These are phyloP conservation scores for Aspergillus ruber DNA, from an alignment of 2,329 filamentous ascomycete genomes.

Conservation along the genomic window DNA sequence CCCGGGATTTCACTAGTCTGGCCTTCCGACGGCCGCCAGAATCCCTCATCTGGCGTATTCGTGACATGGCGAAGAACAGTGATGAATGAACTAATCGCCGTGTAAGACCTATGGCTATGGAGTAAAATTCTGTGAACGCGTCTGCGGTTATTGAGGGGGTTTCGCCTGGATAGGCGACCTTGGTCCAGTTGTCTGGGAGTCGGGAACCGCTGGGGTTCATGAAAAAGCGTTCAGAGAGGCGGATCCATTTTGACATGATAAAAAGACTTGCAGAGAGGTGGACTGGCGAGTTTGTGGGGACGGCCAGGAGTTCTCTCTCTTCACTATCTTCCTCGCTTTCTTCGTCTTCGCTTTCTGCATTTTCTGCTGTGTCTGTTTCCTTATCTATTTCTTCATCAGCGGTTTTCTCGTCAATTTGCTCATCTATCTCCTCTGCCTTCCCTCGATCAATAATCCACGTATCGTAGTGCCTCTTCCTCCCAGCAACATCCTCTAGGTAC, in stretches of 20 bases:
- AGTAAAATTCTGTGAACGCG: constrained; percentile 69
- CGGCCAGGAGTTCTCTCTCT: constrained; percentile 20
- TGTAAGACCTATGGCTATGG: constrained; percentile 61
- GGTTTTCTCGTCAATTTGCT: constrained; percentile 8
- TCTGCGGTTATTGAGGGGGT: constrained; percentile 67
- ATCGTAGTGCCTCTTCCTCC: constrained; percentile 55
- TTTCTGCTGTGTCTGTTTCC: not conserved
- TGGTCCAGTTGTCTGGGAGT: constrained; percentile 62
- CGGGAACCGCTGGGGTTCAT: constrained; percentile 61
- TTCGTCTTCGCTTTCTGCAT: constrained; percentile 6
- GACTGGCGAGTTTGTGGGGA: constrained; percentile 14
- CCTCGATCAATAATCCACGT: constrained; percentile 58
- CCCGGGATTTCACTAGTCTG: constrained; percentile 37
- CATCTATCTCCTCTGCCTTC: constrained; percentile 27
- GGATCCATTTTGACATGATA: constrained; percentile 54
- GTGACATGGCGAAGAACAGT: constrained; percentile 64
- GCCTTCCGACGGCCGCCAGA: constrained; percentile 19
- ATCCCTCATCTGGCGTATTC: constrained; percentile 50
- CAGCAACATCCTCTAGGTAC: constrained; percentile 53
- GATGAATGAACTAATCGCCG: constrained; percentile 63
- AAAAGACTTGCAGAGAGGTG: constrained; percentile 54
- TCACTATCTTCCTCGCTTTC: constrained; percentile 18
- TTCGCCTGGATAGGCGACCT: constrained; percentile 46
- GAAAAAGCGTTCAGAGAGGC: constrained; percentile 60
- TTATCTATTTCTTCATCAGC: not conserved